Conservation (phyloP, 257 asterid species). For the Przewalskia tangutica region DNA sequence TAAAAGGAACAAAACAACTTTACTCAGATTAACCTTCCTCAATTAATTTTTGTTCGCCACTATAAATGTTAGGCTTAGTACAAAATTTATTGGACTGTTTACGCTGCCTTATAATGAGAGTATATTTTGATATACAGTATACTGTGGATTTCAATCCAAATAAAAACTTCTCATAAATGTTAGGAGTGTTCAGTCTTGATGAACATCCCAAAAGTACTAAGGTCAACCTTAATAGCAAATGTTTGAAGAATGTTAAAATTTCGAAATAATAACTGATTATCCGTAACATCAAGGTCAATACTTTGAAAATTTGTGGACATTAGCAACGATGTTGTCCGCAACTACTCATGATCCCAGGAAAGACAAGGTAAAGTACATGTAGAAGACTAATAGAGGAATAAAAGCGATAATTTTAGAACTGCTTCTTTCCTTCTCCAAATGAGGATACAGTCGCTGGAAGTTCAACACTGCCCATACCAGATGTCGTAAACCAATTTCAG, state of each 20-base stretch:
- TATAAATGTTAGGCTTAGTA: too few relatives aligned
- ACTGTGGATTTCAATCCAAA: not conserved
- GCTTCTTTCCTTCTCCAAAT: slow-evolving; percentile 44
- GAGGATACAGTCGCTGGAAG: slow-evolving; percentile 40
- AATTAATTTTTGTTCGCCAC: too few relatives aligned
- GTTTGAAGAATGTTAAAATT: not conserved
- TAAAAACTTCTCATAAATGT: not conserved
- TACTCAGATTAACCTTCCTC: not conserved
- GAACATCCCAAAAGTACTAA: too few relatives aligned
- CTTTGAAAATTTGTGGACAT: not conserved
- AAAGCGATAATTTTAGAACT: not conserved
- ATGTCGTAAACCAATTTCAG: slow-evolving; percentile 63
- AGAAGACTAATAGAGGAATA: not conserved
- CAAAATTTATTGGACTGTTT: not conserved
- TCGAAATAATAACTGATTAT: not conserved
- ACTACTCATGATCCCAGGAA: not conserved
- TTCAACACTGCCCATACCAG: slow-evolving; percentile 61
- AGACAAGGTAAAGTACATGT: not conserved
- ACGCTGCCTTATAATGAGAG: not conserved
- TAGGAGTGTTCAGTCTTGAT: too few relatives aligned
- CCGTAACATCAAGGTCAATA: not conserved
- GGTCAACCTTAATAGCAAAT: too few relatives aligned
- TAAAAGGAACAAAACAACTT: not conserved
- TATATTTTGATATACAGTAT: too few relatives aligned
- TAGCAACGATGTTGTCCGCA: not conserved